Conservation (phyloP, 257 asterid genomes). For the Phtheirospermum japonicum region DNA sequence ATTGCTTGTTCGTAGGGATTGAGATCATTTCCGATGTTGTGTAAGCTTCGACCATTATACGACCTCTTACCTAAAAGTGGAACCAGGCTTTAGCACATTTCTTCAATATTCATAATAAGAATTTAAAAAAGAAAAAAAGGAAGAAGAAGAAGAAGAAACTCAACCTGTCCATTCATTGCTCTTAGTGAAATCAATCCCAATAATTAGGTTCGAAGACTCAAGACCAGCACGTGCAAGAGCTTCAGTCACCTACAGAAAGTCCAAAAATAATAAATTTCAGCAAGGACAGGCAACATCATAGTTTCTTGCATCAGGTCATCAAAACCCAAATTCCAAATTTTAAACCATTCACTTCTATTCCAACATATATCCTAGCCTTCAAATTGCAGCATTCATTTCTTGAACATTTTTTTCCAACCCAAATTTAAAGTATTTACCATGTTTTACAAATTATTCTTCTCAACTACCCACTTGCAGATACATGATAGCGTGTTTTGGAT, state of each 20-base stretch:
- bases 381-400: neutral
- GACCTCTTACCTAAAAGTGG: slow-evolving; percentile 17
- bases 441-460: slow-evolving; percentile 9
- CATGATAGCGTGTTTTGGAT: neutral
- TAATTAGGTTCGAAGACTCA: slow-evolving; percentile 14
- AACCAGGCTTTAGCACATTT: neutral
- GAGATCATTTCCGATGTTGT: neutral
- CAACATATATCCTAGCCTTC: slow-evolving; percentile 3
- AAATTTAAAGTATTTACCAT: neutral
- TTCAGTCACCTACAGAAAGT: slow-evolving; percentile 4
- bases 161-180: slow-evolving; percentile 22
- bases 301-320: slow-evolving; percentile 1
- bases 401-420: neutral
- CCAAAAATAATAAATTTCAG: neutral
- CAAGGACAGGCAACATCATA: neutral
- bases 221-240: slow-evolving; percentile 21
- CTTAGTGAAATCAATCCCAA: slow-evolving; percentile 19
- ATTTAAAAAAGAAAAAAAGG: neutral
- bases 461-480: neutral
- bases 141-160: neutral
- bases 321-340: neutral
- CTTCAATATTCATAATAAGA: neutral
- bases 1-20: slow-evolving; percentile 19
- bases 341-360: slow-evolving; percentile 7
- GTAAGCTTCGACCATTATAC: slow-evolving; percentile 9